These are phyloP conservation scores for Termitomyces sp. DNA, from an alignment of 768 basidiomycete genomes.

Conservation along the genomic window DNA sequence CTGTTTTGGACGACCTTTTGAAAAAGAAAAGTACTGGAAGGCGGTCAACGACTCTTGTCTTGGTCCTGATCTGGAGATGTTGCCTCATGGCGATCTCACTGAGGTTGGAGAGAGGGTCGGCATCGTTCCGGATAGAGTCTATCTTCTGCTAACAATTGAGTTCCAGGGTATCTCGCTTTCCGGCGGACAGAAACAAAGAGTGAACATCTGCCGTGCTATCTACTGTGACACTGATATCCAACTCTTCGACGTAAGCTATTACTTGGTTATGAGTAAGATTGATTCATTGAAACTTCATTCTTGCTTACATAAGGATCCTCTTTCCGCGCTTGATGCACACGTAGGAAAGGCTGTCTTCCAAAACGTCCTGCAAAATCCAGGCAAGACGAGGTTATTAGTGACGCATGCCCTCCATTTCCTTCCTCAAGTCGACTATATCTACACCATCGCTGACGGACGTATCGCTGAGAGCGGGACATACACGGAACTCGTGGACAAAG, in stretches of 20 bases:
- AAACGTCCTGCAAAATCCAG: conserved; percentile 64
- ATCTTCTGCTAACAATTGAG: neutral
- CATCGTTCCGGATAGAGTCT: neutral
- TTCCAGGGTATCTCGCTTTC: conserved; percentile 75
- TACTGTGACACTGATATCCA: conserved; percentile 85
- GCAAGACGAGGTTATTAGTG: conserved; percentile 82
- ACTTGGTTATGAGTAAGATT: neutral
- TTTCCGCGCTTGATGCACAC: conserved; percentile 90
- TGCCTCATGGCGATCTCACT: conserved; percentile 73
- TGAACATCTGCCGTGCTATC: conserved; percentile 83
- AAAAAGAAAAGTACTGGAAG: conserved; percentile 78
- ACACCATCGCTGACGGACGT: conserved; percentile 67
- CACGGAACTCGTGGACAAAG: conserved; percentile 53
- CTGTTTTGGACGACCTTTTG: conserved; percentile 79
- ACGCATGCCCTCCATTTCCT: conserved; percentile 92
- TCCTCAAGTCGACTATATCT: conserved; percentile 82
- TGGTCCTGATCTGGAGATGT: conserved; percentile 72
- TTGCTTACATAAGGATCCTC: conserved; percentile 49
- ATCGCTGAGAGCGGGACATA: conserved; percentile 83
- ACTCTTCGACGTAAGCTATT: conserved; percentile 61
- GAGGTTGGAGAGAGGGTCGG: conserved; percentile 71
- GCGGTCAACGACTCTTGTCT: conserved; percentile 75
- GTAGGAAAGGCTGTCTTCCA: conserved; percentile 86
- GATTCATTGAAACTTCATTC: neutral
- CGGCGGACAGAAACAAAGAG: conserved; percentile 73